phyloP scores from a whole-genome alignment of 331 rosid species.

The Pyracantha coccinea region DNA sequence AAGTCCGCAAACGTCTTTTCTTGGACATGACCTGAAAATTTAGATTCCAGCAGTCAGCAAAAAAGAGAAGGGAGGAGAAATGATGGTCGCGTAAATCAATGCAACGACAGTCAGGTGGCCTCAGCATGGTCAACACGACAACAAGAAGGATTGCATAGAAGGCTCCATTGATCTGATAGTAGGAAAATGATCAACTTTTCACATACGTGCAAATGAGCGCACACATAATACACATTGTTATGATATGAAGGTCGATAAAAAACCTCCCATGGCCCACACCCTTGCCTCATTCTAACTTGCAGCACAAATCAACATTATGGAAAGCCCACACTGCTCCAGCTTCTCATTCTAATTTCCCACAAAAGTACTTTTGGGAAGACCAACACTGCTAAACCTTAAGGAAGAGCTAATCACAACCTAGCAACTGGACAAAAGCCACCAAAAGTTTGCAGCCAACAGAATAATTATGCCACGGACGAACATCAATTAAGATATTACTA shows the following conservation, averaged over 20 bases:
- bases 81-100: background rate
- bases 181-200: background rate
- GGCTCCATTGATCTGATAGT: background rate
- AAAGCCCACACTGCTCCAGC: background rate
- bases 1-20: conserved; percentile 36
- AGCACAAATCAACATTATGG: background rate
- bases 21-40: conserved; percentile 32
- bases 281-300: conserved; percentile 2
- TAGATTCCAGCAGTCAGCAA: conserved; percentile 2
- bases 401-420: background rate
- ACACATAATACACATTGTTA: background rate
- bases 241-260: background rate
- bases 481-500: background rate
- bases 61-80: no score
- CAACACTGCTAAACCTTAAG: background rate
- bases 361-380: background rate
- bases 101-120: background rate
- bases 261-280: background rate
- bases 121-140: background rate
- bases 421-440: background rate
- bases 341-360: background rate
- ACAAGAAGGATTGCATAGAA: background rate
- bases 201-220: background rate
- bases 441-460: background rate
- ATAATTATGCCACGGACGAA: background rate